These are phyloP conservation scores for Coniosporium tulheliwenetii DNA, from an alignment of 2,329 filamentous ascomycete species.

Conservation along the genomic window DNA sequence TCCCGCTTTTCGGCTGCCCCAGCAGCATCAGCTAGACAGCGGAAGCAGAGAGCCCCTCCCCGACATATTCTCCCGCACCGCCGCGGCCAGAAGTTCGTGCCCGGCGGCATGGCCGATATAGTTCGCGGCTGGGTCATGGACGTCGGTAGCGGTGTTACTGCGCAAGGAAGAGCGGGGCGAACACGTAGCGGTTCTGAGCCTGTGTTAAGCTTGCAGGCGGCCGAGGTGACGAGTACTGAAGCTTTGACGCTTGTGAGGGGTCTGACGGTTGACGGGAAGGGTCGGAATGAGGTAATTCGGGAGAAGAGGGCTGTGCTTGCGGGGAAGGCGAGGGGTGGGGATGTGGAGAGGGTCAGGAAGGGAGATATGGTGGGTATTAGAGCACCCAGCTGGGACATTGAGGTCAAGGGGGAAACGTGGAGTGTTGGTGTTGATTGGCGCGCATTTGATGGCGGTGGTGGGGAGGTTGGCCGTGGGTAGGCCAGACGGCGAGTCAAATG, in stretches of 20 bases:
- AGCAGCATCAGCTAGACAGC: no score
- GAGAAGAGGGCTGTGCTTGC: constrained; percentile 1
- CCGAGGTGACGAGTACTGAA: constrained; percentile 5
- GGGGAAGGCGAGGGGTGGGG: constrained; percentile 3
- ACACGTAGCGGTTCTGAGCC: constrained; percentile 4
- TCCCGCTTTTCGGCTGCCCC: not conserved
- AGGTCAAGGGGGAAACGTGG: constrained; percentile 18
- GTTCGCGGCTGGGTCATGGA: constrained; percentile 36
- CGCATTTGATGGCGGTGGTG: constrained; percentile 1
- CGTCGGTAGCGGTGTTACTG: not conserved
- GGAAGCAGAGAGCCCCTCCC: constrained; percentile 23
- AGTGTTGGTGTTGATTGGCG: constrained; percentile 27
- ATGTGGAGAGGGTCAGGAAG: constrained; percentile 1
- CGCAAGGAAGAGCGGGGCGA: constrained; percentile 8
- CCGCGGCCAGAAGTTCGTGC: constrained; percentile 31
- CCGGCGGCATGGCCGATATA: constrained; percentile 32
- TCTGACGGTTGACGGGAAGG: no score
- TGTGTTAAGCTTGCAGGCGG: constrained; percentile 7
- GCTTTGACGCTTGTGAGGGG: constrained; percentile 3
- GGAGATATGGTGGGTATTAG: constrained; percentile 19
- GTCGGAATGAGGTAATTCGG: not conserved
- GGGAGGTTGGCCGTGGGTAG: not conserved
- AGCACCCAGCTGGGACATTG: constrained; percentile 25
- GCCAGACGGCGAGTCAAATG: not conserved
- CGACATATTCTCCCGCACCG: constrained; percentile 39